phyloP scores from a whole-genome alignment of 257 asterid genomes.

The Solanum peruvianum region DNA sequence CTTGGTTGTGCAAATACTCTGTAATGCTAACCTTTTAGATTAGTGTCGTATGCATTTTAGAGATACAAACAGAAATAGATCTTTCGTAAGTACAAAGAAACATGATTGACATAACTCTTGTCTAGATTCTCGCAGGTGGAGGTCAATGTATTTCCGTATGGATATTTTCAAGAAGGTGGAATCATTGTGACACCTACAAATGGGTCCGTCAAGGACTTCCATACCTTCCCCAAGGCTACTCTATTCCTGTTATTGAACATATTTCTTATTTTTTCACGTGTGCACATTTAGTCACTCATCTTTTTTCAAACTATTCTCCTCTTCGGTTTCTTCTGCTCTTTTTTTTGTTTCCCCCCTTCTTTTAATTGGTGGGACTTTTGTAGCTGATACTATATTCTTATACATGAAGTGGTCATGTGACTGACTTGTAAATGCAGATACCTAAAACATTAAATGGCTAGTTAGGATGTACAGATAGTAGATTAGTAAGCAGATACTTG shows the following conservation, averaged over 20 bases:
- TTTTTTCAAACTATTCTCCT: neutral
- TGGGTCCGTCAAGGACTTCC: conserved; percentile 37
- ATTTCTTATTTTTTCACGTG: too few species aligned
- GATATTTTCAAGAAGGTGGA: too few species aligned
- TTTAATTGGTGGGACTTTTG: neutral
- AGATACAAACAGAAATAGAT: neutral
- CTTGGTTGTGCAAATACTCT: neutral
- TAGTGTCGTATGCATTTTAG: neutral
- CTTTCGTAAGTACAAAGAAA: neutral
- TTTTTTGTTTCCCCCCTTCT: neutral
- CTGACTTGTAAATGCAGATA: neutral
- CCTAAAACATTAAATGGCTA: neutral
- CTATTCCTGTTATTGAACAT: too few species aligned
- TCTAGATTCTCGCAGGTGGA: too few species aligned
- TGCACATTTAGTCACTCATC: too few species aligned
- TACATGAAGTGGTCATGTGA: neutral
- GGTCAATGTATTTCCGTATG: too few species aligned
- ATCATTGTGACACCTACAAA: conserved; percentile 14
- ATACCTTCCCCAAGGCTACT: too few species aligned
- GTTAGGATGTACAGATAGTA: neutral
- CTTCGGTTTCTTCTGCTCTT: neutral
- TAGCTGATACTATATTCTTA: neutral
- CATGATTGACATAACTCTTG: too few species aligned
- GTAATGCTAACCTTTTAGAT: neutral
- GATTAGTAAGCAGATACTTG: too few species aligned